Percentiles rank a stretch among this genome's conserved stretches.
Evolutionary conservation across 2,329 filamentous ascomycete species (phyloP).

Genomic region (Colletotrichum spaethianum): DNA sequence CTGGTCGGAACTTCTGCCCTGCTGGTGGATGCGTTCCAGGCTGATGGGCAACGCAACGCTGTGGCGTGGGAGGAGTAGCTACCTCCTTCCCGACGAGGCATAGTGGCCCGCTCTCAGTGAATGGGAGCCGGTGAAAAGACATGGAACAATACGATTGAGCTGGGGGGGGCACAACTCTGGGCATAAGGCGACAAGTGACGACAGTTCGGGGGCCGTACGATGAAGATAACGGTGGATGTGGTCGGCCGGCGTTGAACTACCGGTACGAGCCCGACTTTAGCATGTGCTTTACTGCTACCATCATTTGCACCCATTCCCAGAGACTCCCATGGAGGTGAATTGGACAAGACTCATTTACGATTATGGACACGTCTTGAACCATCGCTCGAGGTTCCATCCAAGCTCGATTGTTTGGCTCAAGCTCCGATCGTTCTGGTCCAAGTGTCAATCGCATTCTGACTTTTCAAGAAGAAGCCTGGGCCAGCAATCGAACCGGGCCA

Average conservation of each 20-base stretch:
- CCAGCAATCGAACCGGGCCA: conserved; percentile 5
- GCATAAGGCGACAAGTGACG: background rate
- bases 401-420: too few relatives aligned
- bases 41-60: conserved; percentile 34
- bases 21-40: conserved; percentile 22
- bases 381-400: background rate
- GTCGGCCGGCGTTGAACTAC: background rate
- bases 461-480: conserved; percentile 25
- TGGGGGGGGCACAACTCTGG: conserved; percentile 16
- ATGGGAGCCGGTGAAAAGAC: conserved; percentile 27
- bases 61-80: conserved; percentile 24
- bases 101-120: conserved; percentile 17
- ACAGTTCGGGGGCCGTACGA: background rate
- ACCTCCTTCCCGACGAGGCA: conserved; percentile 28
- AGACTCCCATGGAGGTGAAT: background rate
- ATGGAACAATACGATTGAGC: conserved; percentile 29
- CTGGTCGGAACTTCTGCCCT: background rate
- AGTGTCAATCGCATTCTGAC: background rate
- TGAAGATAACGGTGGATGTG: background rate
- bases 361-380: background rate
- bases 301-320: background rate
- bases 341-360: background rate
- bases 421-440: background rate
- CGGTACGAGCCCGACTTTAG: background rate
- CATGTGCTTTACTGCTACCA: background rate